Evolutionary conservation across 2,329 filamentous ascomycete species (phyloP), one percentile per base, ranked within the genome.

Genomic region (Penicillium sp.): DNA sequence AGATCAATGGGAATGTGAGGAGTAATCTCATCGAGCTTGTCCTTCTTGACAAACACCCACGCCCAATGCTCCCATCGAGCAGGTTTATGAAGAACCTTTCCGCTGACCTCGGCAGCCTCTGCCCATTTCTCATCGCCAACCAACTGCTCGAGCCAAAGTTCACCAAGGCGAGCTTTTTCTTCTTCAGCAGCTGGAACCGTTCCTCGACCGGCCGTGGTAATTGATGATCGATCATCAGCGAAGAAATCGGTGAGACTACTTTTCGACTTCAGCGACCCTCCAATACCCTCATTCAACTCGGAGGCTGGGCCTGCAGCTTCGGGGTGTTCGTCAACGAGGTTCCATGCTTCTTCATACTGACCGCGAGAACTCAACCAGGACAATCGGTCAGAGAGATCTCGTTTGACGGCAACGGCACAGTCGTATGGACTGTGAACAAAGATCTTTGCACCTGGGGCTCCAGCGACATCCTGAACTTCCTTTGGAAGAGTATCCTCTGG

Each of bases 361-460:
- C 89, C 82, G 56, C 87, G 89, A 53, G 93, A 88, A 26, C 95
- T 70, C 13, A 97, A 78, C 93, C 93, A 99, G 7, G 81, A 77
- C 21, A 97, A 76, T 65, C 95, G 91, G 71, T 99, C 94, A 3
- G 85, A 79, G 15, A 95, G 79, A 65, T 96, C 92, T 61, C 94
- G 82, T 68, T 92, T 92, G 2, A 94, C 90, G 0, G 90, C 90
- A 49, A 96, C 77, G n/a, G 97, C 87, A 64, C 92, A 97, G 72
- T 99, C 94, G 67, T 95, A 99, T 0, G 94, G 94, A 63, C 91
- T 96, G 65, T 96, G 91, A 38, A 99, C 90, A 68, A 96, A 96
- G 15, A 99, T 88, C 65, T 97, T 89, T 60, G 86, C 78, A 6
- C 86, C 85, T 34, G 80, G 76, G 9, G 80, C 79, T 5, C 75